Evolutionary conservation across 202 grass and related monocot species (phyloP).

Genomic region (Brachypodium distachyon): DNA sequence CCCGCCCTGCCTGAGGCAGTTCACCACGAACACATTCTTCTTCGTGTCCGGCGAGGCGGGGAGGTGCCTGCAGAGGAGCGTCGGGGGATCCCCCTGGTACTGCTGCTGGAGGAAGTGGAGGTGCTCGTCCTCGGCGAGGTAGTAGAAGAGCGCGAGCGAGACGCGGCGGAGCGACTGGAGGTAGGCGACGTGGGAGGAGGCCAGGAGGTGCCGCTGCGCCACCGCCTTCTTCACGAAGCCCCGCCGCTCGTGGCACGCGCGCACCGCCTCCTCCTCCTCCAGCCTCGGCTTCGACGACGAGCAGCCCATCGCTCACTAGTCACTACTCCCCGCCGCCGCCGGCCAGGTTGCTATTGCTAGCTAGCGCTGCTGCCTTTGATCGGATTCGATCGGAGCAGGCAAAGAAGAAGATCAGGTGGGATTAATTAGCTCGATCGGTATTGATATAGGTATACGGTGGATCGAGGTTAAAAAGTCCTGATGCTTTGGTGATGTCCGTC

Average conservation of each 20-base stretch:
- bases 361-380: neutral
- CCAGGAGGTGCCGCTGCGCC: constrained; percentile 52
- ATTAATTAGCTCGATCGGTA: no score
- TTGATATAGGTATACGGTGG: no score
- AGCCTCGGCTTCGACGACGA: constrained; percentile 73
- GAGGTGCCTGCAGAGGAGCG: constrained; percentile 9
- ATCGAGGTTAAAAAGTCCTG: no score
- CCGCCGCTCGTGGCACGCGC: constrained; percentile 61
- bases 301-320: constrained; percentile 86
- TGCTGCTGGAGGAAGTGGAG: constrained; percentile 38
- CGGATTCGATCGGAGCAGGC: no score
- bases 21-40: constrained; percentile 33
- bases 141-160: constrained; percentile 56
- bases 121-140: constrained; percentile 59
- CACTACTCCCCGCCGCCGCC: no score
- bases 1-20: constrained; percentile 19
- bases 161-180: constrained; percentile 61
- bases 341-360: neutral
- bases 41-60: constrained; percentile 28
- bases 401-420: no score
- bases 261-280: constrained; percentile 64
- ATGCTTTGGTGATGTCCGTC: constrained; percentile 13
- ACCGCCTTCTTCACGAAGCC: constrained; percentile 78
- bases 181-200: constrained; percentile 65
- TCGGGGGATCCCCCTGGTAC: no score